Evolutionary conservation across 129 eudicot species (phyloP).

Genomic region (Artemisia tridentata): DNA sequence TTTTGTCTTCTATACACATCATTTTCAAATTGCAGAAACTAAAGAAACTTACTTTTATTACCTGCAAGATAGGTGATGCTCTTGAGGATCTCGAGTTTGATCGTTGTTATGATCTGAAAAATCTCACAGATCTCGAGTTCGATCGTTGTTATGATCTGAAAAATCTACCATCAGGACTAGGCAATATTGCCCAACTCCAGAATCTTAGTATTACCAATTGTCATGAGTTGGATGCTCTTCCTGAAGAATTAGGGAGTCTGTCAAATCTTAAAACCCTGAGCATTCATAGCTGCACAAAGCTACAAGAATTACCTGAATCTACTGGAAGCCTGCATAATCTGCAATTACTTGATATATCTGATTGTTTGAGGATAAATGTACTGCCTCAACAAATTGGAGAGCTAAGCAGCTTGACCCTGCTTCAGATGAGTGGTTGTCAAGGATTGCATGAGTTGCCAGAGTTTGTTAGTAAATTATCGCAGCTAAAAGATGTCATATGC

Average conservation of each 20-base stretch:
- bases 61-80: conserved; percentile 39
- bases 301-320: conserved; percentile 29
- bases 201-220: conserved; percentile 47
- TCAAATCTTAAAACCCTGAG: conserved; percentile 25
- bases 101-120: conserved; percentile 38
- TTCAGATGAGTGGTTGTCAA: conserved; percentile 34
- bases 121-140: conserved; percentile 39
- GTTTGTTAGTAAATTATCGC: conserved; percentile 10
- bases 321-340: conserved; percentile 16
- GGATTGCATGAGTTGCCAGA: conserved; percentile 32
- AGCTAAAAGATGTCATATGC: conserved; percentile 30
- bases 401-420: conserved; percentile 11
- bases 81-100: conserved; percentile 42
- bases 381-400: conserved; percentile 35
- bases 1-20: conserved; percentile 23
- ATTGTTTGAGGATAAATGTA: conserved; percentile 27
- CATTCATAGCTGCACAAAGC: conserved; percentile 31
- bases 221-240: conserved; percentile 44
- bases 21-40: conserved; percentile 29
- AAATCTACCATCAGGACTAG: conserved; percentile 32
- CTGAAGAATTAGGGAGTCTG: conserved; percentile 25
- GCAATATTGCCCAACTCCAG: conserved; percentile 28
- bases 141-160: conserved; percentile 43
- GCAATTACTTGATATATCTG: conserved; percentile 32
- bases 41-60: conserved; percentile 38